Base-by-base conservation (phyloP, 169 alveolate species). In the Plasmodium blacklocki region DNA sequence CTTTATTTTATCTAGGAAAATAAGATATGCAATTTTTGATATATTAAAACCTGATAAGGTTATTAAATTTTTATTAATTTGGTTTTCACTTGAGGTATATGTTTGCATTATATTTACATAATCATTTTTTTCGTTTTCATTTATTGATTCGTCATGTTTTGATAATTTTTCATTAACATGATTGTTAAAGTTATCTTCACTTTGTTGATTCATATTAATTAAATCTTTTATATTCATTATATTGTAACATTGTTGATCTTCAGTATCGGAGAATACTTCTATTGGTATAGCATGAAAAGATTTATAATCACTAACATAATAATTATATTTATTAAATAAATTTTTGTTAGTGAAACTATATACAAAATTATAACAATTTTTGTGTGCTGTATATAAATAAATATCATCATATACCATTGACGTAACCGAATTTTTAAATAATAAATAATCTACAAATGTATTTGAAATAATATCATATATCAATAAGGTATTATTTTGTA, bases 1-100 rank as follows among this genome's bases (percentile, higher is more conserved):
- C 45, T 80, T 80, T 50, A 80, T 80, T 49, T 80, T 80, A 39
- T 80, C 90, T 56, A 80, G 54, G 62, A 80, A 80, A 32, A 80
- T 80, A 5, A 80, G 19, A 23, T 80, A 80, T 8, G 90, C 90
- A 29, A 80, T 80, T 58, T 80, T 80, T 39, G 90, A 68, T 47
- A 80, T 67, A 60, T 60, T 80, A 80, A 19, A 67, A 12, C 90
- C 90, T 45, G 90, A 80, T 80, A 80, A 12, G n/a, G 90, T 80
- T 32, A 80, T 12, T 49, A 80, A 80, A 67, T 80, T 66, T 49
- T 29, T 66, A 60, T 68, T 66, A 71, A 80, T 80, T 68, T 80
- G 90, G 8, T 66, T 80, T 67, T 80, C 90, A 60, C 83, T 80
- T 26, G 90, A 80, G 15, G 50, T 58, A 60, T 80, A 80, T 1